Evolutionary conservation across 1,139 yeast genomes (phyloP).

Genomic region (Trichomonascaceae sp.): DNA sequence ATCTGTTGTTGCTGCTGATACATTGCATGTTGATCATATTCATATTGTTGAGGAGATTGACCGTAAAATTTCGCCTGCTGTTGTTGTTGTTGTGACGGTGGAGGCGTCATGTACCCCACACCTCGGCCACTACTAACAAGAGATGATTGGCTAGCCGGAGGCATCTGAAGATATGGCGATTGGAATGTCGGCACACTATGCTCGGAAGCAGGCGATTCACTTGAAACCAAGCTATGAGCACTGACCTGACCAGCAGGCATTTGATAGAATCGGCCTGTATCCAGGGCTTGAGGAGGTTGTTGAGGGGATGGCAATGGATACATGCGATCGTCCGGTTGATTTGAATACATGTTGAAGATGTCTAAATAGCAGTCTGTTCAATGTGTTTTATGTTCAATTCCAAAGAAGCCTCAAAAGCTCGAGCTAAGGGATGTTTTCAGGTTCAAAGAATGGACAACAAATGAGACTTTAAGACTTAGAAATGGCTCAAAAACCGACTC

Average conservation of each 20-base stretch:
- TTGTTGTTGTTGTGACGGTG: conserved; percentile 15
- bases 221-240: conserved; percentile 19
- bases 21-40: conserved; percentile 15
- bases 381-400: not conserved
- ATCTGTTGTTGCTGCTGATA: conserved; percentile 17
- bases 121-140: conserved; percentile 18
- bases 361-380: not conserved
- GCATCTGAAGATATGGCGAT: conserved; percentile 24
- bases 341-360: not conserved
- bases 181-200: conserved; percentile 10
- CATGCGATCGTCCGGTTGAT: not conserved
- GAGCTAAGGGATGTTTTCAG: not conserved
- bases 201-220: conserved; percentile 10
- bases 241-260: conserved; percentile 20
- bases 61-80: conserved; percentile 15
- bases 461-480: not conserved
- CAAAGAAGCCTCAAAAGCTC: not conserved
- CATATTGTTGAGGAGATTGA: conserved; percentile 13
- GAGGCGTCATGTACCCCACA: conserved; percentile 13
- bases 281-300: conserved; percentile 12
- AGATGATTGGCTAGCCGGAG: conserved; percentile 25
- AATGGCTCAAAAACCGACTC: not conserved
- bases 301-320: conserved; percentile 4
- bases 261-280: conserved; percentile 16
- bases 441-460: not conserved